These are phyloP conservation scores for Chaetomium olivaceum DNA, from an alignment of 2,329 filamentous ascomycete species.

Conservation along the genomic window DNA sequence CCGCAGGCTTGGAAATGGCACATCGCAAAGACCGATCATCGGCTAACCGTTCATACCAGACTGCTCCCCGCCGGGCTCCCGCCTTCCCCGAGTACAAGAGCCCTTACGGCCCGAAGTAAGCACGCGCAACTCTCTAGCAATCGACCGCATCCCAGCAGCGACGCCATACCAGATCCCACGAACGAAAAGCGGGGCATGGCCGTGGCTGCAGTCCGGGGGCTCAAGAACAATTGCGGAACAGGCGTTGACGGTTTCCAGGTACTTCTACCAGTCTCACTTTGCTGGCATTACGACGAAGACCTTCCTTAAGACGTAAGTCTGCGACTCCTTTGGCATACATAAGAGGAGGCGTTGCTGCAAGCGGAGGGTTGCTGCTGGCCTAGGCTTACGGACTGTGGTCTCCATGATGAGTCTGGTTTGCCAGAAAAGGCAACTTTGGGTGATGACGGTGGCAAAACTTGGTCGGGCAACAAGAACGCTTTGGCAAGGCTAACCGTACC, in stretches of 20 bases:
- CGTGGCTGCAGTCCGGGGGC: not conserved
- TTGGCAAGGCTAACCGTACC: slow-evolving; percentile 20
- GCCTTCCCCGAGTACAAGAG: slow-evolving; percentile 55
- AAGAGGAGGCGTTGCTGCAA: not conserved
- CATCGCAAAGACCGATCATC: not conserved
- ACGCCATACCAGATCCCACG: not conserved
- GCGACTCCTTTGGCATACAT: not conserved
- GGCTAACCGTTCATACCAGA: slow-evolving; percentile 45
- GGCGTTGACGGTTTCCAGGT: slow-evolving; percentile 49
- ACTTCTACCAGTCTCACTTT: slow-evolving; percentile 59
- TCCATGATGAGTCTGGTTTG: not conserved
- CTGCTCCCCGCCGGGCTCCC: slow-evolving; percentile 47
- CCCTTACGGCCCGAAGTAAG: slow-evolving; percentile 67
- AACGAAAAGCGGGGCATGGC: not conserved
- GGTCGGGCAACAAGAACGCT: not conserved
- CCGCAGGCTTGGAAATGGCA: not conserved
- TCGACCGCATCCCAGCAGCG: not conserved
- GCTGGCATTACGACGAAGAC: slow-evolving; percentile 54
- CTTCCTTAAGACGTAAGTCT: slow-evolving; percentile 54
- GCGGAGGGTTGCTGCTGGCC: not conserved
- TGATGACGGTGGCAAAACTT: not conserved
- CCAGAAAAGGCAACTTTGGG: not conserved
- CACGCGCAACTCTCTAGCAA: slow-evolving; percentile 31
- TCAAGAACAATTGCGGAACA: not conserved
- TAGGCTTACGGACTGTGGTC: not conserved